Base-by-base conservation (phyloP, 768 basidiomycete species). In the Serendipita vermifera region DNA sequence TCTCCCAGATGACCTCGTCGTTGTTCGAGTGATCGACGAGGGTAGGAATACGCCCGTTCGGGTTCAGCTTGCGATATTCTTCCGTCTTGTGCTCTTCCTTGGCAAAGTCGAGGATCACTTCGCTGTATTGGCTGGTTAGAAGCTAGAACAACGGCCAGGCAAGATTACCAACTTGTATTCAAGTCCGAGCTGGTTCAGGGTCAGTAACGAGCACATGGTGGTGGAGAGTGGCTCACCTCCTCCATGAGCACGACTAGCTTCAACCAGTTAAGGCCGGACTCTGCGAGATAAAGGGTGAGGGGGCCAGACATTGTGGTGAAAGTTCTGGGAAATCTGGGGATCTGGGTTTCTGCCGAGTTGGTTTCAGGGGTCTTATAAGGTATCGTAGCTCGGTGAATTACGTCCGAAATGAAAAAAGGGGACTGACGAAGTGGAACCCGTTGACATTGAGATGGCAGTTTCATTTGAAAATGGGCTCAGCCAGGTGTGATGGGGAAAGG, bases 1-100 rank as follows among this genome's bases (percentile, higher is more conserved):
- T 33, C 27, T 32, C 29, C 58, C 58, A 62, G 24, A 64, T 38
- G 15, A 26, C 38, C 22, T 62, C 58, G 43, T 64, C 57, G 13
- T 35, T 33, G 39, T 59, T 62, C 26, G 41, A n/a, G 58, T 62
- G 59, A 40, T 64, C 63, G 33, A 64, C 60, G 39, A 64, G 46
- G 9, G 59, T 40, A 1, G 62, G 60, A 24, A 62, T 60, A 27
- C 55, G 35, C 11, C 55, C 38, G 24, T 57, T 57, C 32, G 56
- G 56, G 56, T 57, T 57, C 7, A 57, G 56, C 36, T 56, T 56
- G 55, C 35, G 55, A 22, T 33, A 56, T 32, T 56, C 55, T 17
- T 36, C 35, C 14, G 38, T 13, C 55, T 56, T 56, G 20, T 56
- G 55, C 20, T 56, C 55, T 22, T 56, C 24, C 38, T 48, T 56